phyloP scores from a whole-genome alignment of 2,329 filamentous ascomycete species.

The Akanthomyces dipterigenus region DNA sequence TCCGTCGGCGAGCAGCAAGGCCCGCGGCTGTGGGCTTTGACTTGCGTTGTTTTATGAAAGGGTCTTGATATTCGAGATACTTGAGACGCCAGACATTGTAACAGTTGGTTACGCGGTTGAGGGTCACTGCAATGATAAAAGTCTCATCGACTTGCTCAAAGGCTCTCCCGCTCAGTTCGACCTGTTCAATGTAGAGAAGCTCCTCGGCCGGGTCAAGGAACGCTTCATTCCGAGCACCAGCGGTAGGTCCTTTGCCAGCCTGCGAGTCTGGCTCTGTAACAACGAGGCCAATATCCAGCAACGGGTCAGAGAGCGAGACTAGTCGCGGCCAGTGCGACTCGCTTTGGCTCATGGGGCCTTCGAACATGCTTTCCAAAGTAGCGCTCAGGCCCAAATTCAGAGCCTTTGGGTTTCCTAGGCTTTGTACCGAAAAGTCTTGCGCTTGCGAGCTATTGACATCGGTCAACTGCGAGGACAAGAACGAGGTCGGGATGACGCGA shows the following conservation, averaged over 20 bases:
- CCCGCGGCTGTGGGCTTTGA: constrained; percentile 41
- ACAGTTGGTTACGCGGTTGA: constrained; percentile 67
- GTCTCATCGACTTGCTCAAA: constrained; percentile 34
- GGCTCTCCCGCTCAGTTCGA: constrained; percentile 46
- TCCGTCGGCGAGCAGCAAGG: constrained; percentile 46
- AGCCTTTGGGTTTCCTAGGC: constrained; percentile 47
- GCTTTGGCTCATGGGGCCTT: constrained; percentile 43
- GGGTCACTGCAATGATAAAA: constrained; percentile 71
- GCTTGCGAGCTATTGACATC: constrained; percentile 44
- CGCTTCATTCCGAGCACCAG: constrained; percentile 33
- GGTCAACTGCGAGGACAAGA: constrained; percentile 62
- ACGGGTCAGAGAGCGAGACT: constrained; percentile 77
- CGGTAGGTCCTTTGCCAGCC: constrained; percentile 24
- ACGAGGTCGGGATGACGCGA: constrained; percentile 73
- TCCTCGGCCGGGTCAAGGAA: constrained; percentile 73
- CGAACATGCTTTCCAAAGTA: constrained; percentile 53
- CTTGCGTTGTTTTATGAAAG: constrained; percentile 40
- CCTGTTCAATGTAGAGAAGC: constrained; percentile 72
- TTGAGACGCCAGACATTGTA: constrained; percentile 82
- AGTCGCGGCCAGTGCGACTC: constrained; percentile 65
- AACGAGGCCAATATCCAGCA: constrained; percentile 79
- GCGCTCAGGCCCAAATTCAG: constrained; percentile 45
- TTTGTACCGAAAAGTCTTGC: constrained; percentile 50
- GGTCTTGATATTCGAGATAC: constrained; percentile 64
- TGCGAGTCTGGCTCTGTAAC: constrained; percentile 51